These are phyloP conservation scores for Parietaria judaica DNA, from an alignment of 306 rosid species.

Conservation along the genomic window DNA sequence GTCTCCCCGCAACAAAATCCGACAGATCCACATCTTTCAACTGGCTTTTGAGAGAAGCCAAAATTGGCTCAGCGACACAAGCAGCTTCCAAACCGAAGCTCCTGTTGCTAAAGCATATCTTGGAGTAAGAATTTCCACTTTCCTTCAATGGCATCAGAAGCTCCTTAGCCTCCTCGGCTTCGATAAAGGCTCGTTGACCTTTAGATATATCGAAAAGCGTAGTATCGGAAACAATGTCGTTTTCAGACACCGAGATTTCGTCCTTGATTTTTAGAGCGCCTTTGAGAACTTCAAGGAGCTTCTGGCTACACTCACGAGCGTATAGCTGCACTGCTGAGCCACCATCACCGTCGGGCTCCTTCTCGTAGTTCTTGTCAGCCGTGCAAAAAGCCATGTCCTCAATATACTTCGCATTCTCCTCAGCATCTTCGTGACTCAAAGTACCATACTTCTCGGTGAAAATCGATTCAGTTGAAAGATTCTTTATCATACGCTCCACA, in stretches of 20 bases:
- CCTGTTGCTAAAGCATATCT: conserved; percentile 89
- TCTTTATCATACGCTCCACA: conserved; percentile 76
- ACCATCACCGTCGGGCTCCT: conserved; percentile 95
- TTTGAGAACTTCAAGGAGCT: conserved; percentile 75
- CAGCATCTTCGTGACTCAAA: conserved; percentile 68
- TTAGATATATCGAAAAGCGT: conserved; percentile 74
- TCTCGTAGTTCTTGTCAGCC: conserved; percentile 57
- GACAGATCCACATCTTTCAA: conserved; percentile 76
- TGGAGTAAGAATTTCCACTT: conserved; percentile 62
- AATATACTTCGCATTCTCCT: conserved; percentile 64
- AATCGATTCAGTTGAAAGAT: conserved; percentile 59
- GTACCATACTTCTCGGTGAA: conserved; percentile 80
- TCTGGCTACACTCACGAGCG: conserved; percentile 88
- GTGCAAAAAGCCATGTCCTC: conserved; percentile 70
- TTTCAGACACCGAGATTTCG: conserved; percentile 27
- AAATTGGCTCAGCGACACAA: conserved; percentile 54
- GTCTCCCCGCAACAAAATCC: conserved; percentile 83
- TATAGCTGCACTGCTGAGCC: conserved; percentile 94
- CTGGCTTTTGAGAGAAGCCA: conserved; percentile 55
- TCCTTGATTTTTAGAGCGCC: conserved; percentile 38
- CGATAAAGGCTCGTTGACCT: conserved; percentile 62
- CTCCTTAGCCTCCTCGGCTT: conserved; percentile 68
- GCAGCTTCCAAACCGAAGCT: conserved; percentile 79
- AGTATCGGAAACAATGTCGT: conserved; percentile 21
- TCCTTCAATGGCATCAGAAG: conserved; percentile 65